Conservation (phyloP, 192 early-diverging fungal species). For the Lobosporangium transversale region DNA sequence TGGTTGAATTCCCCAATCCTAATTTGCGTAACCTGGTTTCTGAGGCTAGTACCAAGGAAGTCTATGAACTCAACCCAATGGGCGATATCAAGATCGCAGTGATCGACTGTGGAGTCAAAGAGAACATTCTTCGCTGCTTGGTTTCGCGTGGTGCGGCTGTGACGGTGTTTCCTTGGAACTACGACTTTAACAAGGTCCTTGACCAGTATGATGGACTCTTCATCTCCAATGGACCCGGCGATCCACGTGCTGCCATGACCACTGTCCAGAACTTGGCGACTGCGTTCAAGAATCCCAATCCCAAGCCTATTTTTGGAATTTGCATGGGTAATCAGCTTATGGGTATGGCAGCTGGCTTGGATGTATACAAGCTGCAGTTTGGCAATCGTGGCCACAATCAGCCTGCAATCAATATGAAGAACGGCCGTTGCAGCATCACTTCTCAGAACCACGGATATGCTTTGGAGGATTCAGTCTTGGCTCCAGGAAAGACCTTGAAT, state of each 20-base stretch:
- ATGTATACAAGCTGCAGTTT: conserved; percentile 96
- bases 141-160: conserved; percentile 93
- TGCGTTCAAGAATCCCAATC: conserved; percentile 71
- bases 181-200: conserved; percentile 84
- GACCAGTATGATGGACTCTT: conserved; percentile 92
- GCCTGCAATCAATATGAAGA: conserved; percentile 95
- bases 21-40: conserved; percentile 94
- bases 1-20: conserved; percentile 93
- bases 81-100: conserved; percentile 86
- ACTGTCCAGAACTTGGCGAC: conserved; percentile 82
- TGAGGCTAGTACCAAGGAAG: conserved; percentile 79
- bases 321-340: conserved; percentile 99
- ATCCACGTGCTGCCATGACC: conserved; percentile 82
- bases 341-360: conserved; percentile 91
- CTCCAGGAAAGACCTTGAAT: conserved; percentile 81
- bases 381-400: conserved; percentile 99
- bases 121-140: conserved; percentile 98
- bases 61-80: conserved; percentile 76
- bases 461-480: conserved; percentile 82
- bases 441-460: conserved; percentile 99
- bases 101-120: conserved; percentile 92
- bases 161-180: conserved; percentile 96
- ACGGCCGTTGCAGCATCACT: conserved; percentile 97
- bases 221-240: conserved; percentile 97
- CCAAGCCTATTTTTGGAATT: conserved; percentile 97